Percentiles rank a stretch among this genome's conserved stretches.
Conservation (phyloP, 2,329 filamentous ascomycete genomes). For the Paramyrothecium sp. region DNA sequence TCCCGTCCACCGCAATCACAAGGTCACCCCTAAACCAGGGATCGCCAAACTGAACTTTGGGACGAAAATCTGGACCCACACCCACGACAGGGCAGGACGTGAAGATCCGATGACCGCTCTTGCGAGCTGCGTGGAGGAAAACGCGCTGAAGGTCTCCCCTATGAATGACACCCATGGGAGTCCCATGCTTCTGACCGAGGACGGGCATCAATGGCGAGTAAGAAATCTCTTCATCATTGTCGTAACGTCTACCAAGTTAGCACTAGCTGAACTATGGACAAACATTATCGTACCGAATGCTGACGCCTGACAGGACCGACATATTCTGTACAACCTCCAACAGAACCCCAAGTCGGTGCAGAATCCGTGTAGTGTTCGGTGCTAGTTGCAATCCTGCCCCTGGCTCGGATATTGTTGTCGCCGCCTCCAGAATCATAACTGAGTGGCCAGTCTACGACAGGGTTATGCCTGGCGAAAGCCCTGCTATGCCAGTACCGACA, state of each 20-base stretch:
- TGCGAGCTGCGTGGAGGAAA: conserved; percentile 14
- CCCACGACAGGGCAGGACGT: conserved; percentile 45
- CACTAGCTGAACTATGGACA: not conserved
- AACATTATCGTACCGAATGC: conserved; percentile 21
- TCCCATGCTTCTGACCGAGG: conserved; percentile 16
- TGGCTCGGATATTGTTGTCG: conserved; percentile 39
- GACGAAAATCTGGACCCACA: conserved; percentile 17
- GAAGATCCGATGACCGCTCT: conserved; percentile 15
- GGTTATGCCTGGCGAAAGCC: conserved; percentile 35
- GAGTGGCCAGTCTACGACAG: conserved; percentile 26
- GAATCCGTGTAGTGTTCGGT: conserved; percentile 76
- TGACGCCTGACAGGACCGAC: conserved; percentile 22
- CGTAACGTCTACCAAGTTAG: conserved; percentile 12
- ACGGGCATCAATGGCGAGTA: conserved; percentile 14
- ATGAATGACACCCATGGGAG: conserved; percentile 20
- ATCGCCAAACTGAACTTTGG: conserved; percentile 14
- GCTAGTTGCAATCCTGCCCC: conserved; percentile 84
- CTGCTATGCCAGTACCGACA: conserved; percentile 33
- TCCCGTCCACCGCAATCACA: conserved; percentile 52
- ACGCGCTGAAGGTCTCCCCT: conserved; percentile 21
- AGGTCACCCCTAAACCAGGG: conserved; percentile 43
- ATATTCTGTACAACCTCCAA: conserved; percentile 32
- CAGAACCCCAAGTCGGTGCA: conserved; percentile 74
- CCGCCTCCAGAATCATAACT: conserved; percentile 20
- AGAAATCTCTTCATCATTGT: conserved; percentile 19